Evolutionary conservation across 2,329 filamentous ascomycete species (phyloP), one percentile per base, ranked within the genome.

Genomic region (Calonectria henricotiae): DNA sequence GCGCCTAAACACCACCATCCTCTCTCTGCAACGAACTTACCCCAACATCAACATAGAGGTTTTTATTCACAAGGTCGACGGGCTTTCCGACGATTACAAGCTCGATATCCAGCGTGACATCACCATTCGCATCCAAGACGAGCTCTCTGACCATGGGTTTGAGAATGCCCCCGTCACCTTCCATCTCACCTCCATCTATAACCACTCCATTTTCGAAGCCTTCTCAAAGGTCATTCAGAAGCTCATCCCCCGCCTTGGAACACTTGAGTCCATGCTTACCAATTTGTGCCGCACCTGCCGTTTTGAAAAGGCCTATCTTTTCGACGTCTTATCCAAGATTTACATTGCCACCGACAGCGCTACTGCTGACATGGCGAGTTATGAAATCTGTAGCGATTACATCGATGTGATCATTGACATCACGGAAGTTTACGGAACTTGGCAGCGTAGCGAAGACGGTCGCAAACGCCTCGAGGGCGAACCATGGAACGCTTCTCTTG

Each of bases 191-290:
- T 97, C 93, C 80, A 99, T 99, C 81, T 99, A 98, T 86, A 96
- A 99, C 82, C 96, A 98, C 84, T 97, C 93, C 78, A 98, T 98
- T 79, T 99, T 98, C 80, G 96, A 99, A 83, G 96, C 96, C 61
- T 98, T 99, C 81, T 96, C 93, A 85, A 98, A 98, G 83, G 96
- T 99, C 73, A 98, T 99, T 73, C 96, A 99, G 83, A 98, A 98
- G 82, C 89, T 99, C 35, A 96, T 99, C 62, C 96, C 96, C 0
- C 94, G 97, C 72, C 89, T 99, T 8, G 94, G 95, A 6, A 97
- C 95, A 30, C 90, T 99, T 67, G 96, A 99, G 83, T 93, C 95
- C 62, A 90, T 99, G 83, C 92, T 99, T 78, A 98, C 97, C 78
- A 96, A 96, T 75, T 89, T 99, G 47, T 97, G 94, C 84, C 94